Percentiles rank a stretch among this genome's conserved stretches.
These are phyloP conservation scores for Cyclostephanos invisitatus DNA, from an alignment of 108 stramenopile species.

Conservation along the genomic window DNA sequence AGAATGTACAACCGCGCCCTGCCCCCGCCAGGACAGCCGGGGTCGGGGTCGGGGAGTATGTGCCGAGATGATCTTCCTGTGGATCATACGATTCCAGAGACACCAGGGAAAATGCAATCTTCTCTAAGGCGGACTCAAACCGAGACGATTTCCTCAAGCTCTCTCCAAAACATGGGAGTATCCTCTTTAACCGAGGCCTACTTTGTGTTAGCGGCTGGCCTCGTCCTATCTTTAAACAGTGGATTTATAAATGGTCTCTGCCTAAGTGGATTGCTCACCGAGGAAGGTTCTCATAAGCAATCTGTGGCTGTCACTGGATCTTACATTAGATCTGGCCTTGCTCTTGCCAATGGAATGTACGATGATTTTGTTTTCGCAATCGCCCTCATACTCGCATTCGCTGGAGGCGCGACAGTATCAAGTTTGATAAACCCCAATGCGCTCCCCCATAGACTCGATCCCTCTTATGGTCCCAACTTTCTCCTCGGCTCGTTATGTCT, in stretches of 20 bases:
- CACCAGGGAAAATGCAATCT: no score
- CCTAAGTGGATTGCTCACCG: conserved; percentile 45
- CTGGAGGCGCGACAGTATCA: conserved; percentile 31
- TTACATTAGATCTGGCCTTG: conserved; percentile 59
- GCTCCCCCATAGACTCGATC: conserved; percentile 44
- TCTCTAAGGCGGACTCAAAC: no score
- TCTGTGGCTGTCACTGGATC: conserved; percentile 63
- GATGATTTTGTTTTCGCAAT: conserved; percentile 27
- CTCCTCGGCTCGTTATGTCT: conserved; percentile 39
- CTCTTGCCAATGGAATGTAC: conserved; percentile 30
- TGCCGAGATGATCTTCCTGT: no score
- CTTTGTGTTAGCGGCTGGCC: conserved; percentile 41
- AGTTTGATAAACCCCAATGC: conserved; percentile 49
- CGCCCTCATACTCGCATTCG: conserved; percentile 36
- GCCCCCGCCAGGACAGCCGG: no score
- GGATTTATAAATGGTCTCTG: conserved; percentile 66
- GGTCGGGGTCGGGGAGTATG: no score
- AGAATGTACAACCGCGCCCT: no score
- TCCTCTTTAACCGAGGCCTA: conserved; percentile 17
- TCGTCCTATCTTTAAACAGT: conserved; percentile 49
- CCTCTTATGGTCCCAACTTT: conserved; percentile 54
- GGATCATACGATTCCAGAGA: no score
- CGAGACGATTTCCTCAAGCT: no score
- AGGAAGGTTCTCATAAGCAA: conserved; percentile 15
- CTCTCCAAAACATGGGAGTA: conserved; percentile 15